phyloP scores from a whole-genome alignment of 2,329 filamentous ascomycete species.

The Fusarium ramigenum region DNA sequence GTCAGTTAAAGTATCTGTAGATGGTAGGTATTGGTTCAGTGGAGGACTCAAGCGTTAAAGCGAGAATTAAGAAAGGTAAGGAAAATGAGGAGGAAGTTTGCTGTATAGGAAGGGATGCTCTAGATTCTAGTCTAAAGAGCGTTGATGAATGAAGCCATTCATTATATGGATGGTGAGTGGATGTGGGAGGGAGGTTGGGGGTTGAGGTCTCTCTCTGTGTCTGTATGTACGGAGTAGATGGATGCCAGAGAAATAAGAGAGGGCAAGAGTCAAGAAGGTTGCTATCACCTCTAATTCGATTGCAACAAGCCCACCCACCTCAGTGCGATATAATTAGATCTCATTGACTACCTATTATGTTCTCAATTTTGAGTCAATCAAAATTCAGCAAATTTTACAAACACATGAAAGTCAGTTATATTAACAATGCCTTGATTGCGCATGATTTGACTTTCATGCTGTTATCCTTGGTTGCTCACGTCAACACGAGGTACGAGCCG shows the following conservation, averaged over 20 bases:
- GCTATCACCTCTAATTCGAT: neutral
- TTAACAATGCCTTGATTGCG: neutral
- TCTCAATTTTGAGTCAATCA: neutral
- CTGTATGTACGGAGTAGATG: neutral
- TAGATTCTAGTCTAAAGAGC: conserved; percentile 9
- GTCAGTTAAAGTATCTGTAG: neutral
- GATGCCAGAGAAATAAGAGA: neutral
- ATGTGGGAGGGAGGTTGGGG: neutral
- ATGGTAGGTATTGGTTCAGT: neutral
- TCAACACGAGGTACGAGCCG: neutral
- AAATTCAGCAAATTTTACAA: neutral
- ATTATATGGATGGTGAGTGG: neutral
- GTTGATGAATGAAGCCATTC: conserved; percentile 7
- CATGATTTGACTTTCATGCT: neutral
- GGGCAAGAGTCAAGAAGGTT: conserved; percentile 1
- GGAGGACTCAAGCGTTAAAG: conserved; percentile 15
- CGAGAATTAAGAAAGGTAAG: neutral
- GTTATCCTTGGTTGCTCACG: conserved; percentile 1
- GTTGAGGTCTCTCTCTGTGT: neutral
- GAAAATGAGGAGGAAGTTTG: neutral
- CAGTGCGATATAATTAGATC: neutral
- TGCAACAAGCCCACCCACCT: neutral
- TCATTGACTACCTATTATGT: neutral
- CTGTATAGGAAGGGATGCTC: conserved; percentile 2
- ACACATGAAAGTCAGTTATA: neutral